A percentile compares a stretch with the other conserved stretches of the same genome.
Conservation (phyloP, 495 filamentous ascomycete species). For the Penicillium macrosclerotiorum region DNA sequence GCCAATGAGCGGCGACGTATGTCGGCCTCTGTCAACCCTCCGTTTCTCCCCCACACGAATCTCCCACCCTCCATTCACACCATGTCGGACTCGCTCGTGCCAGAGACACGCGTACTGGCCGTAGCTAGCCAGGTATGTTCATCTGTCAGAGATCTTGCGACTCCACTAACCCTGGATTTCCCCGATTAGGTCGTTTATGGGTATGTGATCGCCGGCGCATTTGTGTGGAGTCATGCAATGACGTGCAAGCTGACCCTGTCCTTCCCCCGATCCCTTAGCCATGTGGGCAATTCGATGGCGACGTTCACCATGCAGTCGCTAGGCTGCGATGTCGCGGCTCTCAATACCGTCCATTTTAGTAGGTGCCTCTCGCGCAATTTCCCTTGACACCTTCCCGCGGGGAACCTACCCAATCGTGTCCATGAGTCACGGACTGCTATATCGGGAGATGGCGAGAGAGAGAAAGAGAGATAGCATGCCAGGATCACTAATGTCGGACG, state of each 20-base stretch:
- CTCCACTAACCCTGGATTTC: no score
- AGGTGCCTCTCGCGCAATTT: constrained; percentile 20
- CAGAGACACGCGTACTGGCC: constrained; percentile 85
- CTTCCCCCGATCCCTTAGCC: constrained; percentile 60
- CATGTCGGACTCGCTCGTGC: constrained; percentile 53
- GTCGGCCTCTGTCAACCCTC: not conserved
- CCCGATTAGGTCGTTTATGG: constrained; percentile 79
- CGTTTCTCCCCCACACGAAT: constrained; percentile 7
- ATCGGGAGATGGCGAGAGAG: no score
- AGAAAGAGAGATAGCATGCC: not conserved
- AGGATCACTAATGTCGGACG: constrained; percentile 1
- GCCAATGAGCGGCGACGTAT: constrained; percentile 26
- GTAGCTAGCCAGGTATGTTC: constrained; percentile 98
- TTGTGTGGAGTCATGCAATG: constrained; percentile 11
- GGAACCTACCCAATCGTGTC: not conserved
- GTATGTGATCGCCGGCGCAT: constrained; percentile 49
- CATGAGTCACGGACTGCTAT: no score
- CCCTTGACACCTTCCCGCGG: not conserved
- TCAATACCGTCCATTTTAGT: constrained; percentile 98
- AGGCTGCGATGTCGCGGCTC: constrained; percentile 86
- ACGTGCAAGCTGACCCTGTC: constrained; percentile 11
- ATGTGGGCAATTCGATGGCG: constrained; percentile 96
- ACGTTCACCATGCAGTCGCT: constrained; percentile 88
- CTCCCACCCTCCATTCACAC: constrained; percentile 5
- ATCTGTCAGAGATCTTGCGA: constrained; percentile 75